phyloP scores from a whole-genome alignment of 192 early-diverging fungal genomes.

The Pilaira anomala region DNA sequence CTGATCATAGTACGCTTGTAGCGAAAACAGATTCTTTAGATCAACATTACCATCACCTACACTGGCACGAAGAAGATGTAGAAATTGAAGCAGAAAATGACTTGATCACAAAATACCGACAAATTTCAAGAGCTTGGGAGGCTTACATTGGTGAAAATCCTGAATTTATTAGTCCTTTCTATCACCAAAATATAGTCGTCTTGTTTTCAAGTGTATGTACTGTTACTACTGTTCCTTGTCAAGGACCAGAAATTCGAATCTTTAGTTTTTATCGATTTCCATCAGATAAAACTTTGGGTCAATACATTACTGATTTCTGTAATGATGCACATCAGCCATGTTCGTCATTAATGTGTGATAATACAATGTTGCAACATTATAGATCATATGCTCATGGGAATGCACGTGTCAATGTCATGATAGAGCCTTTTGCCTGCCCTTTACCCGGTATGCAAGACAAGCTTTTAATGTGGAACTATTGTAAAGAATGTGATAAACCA shows the following conservation, averaged over 20 bases:
- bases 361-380: conserved; percentile 77
- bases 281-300: conserved; percentile 83
- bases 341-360: conserved; percentile 65
- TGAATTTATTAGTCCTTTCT: conserved; percentile 62
- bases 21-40: too few species aligned
- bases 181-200: conserved; percentile 72
- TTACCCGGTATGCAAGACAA: conserved; percentile 65
- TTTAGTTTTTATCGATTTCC: conserved; percentile 78
- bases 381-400: conserved; percentile 85
- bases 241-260: conserved; percentile 68
- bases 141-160: conserved; percentile 55
- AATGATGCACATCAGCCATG: conserved; percentile 66
- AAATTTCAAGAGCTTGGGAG: conserved; percentile 49
- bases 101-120: conserved; percentile 40
- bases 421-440: conserved; percentile 57
- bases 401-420: conserved; percentile 73
- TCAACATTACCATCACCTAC: not conserved
- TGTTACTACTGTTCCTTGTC: conserved; percentile 60
- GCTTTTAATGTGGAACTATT: conserved; percentile 90
- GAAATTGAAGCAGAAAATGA: conserved; percentile 40
- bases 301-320: conserved; percentile 83
- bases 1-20: too few species aligned
- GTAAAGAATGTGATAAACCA: conserved; percentile 65
- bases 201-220: conserved; percentile 68
- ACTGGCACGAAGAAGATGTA: not conserved